phyloP scores from a whole-genome alignment of 371 early-diverging fungal species.

The Blakeslea trispora region DNA sequence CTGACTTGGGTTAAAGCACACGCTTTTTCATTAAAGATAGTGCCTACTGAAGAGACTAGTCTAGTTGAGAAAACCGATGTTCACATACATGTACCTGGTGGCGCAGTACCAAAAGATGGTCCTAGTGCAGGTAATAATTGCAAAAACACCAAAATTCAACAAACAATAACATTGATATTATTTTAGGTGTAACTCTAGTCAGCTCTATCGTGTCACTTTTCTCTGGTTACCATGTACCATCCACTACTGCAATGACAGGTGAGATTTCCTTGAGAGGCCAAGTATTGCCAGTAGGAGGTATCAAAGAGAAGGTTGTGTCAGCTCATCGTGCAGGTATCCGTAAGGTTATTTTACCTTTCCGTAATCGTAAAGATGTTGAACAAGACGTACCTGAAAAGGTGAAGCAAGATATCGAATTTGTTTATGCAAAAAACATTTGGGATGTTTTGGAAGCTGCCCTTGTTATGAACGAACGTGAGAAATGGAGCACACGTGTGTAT shows the following conservation, averaged over 20 bases:
- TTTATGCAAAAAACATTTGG: slow-evolving; percentile 67
- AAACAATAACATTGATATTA: not conserved
- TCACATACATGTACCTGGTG: slow-evolving; percentile 87
- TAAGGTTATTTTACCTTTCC: slow-evolving; percentile 60
- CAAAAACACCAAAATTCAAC: not conserved
- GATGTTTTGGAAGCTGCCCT: slow-evolving; percentile 71
- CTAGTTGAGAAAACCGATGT: slow-evolving; percentile 65
- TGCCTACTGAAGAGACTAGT: slow-evolving; percentile 29
- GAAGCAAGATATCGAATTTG: slow-evolving; percentile 69
- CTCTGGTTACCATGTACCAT: slow-evolving; percentile 57
- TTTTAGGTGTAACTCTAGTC: slow-evolving; percentile 61
- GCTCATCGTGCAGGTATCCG: slow-evolving; percentile 81
- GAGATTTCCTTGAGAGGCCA: slow-evolving; percentile 85
- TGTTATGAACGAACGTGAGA: slow-evolving; percentile 26
- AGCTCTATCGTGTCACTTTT: slow-evolving; percentile 79
- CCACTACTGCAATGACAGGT: slow-evolving; percentile 80
- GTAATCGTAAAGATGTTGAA: slow-evolving; percentile 61
- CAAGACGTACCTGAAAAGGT: slow-evolving; percentile 73
- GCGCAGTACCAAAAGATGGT: slow-evolving; percentile 84
- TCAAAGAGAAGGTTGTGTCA: slow-evolving; percentile 85
- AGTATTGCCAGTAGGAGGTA: slow-evolving; percentile 85
- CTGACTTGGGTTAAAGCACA: slow-evolving; percentile 82
- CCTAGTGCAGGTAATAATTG: slow-evolving; percentile 71
- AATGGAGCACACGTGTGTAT: slow-evolving; percentile 30
- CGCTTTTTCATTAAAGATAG: slow-evolving; percentile 62